These are phyloP conservation scores for Paspalum vaginatum DNA, from an alignment of 176 grass and related monocot species.

Conservation along the genomic window DNA sequence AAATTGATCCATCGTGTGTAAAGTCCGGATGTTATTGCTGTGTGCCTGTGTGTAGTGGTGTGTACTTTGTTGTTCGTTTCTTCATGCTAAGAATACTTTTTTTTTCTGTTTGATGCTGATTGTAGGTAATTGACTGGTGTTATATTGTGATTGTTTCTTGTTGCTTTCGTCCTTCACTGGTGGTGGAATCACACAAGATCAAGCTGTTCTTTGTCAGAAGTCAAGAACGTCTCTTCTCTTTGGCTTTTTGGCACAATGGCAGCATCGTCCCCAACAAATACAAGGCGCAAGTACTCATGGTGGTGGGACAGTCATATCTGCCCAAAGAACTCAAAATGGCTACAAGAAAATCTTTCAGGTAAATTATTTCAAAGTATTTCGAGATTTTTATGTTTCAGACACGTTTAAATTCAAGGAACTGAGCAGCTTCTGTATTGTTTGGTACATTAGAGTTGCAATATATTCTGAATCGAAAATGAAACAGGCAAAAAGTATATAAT, in stretches of 20 bases:
- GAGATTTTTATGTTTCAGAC: neutral
- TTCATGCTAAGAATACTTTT: constrained; percentile 4
- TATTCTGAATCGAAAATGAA: neutral
- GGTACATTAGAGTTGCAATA: neutral
- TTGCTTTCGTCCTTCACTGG: constrained; percentile 2
- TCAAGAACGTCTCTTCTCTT: constrained; percentile 23
- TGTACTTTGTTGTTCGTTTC: neutral
- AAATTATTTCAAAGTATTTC: constrained; percentile 24
- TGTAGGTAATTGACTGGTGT: constrained; percentile 40
- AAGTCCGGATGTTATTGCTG: neutral
- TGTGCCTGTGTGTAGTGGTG: neutral
- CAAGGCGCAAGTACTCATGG: constrained; percentile 79
- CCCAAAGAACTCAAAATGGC: constrained; percentile 93
- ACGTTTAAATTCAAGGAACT: neutral
- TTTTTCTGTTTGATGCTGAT: constrained; percentile 2
- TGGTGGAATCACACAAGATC: neutral
- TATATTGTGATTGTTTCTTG: constrained; percentile 18
- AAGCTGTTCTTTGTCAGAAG: neutral
- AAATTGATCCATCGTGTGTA: neutral
- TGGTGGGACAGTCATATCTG: constrained; percentile 96
- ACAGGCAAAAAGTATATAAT: neutral
- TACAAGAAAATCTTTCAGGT: constrained; percentile 95
- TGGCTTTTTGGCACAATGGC: constrained; percentile 58
- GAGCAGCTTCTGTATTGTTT: neutral
- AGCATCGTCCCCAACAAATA: constrained; percentile 54